phyloP scores from a whole-genome alignment of 495 filamentous ascomycete genomes.

The Penicillium turbatum region DNA sequence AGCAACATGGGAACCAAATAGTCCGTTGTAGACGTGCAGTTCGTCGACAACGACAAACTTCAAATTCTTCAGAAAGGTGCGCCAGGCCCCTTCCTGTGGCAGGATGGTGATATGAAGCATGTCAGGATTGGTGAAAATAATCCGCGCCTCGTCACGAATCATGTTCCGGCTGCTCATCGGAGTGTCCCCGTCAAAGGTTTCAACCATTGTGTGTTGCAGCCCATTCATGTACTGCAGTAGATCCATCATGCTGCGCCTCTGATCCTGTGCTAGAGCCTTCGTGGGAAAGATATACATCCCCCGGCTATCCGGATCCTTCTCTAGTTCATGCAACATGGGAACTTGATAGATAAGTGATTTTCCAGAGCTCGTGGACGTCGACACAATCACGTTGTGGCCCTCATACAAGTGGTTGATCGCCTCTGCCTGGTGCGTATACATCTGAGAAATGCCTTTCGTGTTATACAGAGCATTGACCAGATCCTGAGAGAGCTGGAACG shows the following conservation, averaged over 20 bases:
- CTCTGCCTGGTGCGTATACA: constrained; percentile 94
- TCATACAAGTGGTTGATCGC: constrained; percentile 87
- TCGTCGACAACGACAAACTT: constrained; percentile 88
- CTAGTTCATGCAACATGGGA: constrained; percentile 84
- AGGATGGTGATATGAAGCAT: constrained; percentile 96
- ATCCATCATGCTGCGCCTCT: constrained; percentile 82
- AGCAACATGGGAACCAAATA: constrained; percentile 91
- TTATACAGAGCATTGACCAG: constrained; percentile 95
- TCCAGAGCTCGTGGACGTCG: constrained; percentile 92
- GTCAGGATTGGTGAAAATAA: constrained; percentile 98
- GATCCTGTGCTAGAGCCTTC: constrained; percentile 95
- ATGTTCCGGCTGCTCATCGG: constrained; percentile 69
- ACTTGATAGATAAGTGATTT: constrained; percentile 97
- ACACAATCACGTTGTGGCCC: constrained; percentile 83
- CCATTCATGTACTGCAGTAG: constrained; percentile 74
- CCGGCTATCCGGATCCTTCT: constrained; percentile 67
- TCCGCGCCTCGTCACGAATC: constrained; percentile 82
- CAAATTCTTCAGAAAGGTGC: constrained; percentile 81
- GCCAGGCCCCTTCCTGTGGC: constrained; percentile 86
- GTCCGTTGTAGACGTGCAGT: constrained; percentile 92
- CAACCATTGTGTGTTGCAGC: constrained; percentile 71
- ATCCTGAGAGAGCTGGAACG: constrained; percentile 82
- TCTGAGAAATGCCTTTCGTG: constrained; percentile 71
- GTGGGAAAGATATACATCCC: constrained; percentile 99
- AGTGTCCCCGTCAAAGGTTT: constrained; percentile 96